Conservation (phyloP, 2,329 filamentous ascomycete genomes). For the Phaeomoniella chlamydospora region DNA sequence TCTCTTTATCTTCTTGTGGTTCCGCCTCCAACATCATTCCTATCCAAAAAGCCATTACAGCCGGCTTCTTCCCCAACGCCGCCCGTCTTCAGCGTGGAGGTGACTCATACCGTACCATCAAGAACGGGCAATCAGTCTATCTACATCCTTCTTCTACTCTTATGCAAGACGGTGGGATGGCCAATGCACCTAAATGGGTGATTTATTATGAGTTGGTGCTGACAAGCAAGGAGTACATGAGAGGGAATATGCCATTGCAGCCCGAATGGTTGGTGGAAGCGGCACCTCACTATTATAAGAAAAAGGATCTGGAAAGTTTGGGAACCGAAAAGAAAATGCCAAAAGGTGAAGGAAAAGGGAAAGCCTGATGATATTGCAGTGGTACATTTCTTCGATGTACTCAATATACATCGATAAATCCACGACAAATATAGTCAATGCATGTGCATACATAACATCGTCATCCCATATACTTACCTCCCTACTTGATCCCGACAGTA, state of each 20-base stretch:
- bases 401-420: too few relatives aligned
- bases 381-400: constrained; percentile 10
- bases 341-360: constrained; percentile 37
- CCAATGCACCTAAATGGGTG: constrained; percentile 62
- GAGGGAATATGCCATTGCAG: constrained; percentile 72
- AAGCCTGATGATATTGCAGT: too few relatives aligned
- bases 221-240: constrained; percentile 90
- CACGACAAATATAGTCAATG: too few relatives aligned
- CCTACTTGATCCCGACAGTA: too few relatives aligned
- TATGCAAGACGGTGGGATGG: constrained; percentile 35
- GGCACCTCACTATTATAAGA: constrained; percentile 89
- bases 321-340: constrained; percentile 63
- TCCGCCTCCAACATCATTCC: constrained; percentile 52
- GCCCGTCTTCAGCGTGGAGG: constrained; percentile 71
- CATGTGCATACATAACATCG: too few relatives aligned
- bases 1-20: constrained; percentile 52
- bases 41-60: constrained; percentile 75
- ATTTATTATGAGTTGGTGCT: constrained; percentile 79
- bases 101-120: constrained; percentile 79
- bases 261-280: constrained; percentile 75
- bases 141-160: constrained; percentile 81
- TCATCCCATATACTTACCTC: too few relatives aligned
- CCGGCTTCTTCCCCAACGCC: constrained; percentile 90
- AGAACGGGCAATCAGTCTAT: constrained; percentile 76
- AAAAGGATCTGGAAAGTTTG: constrained; percentile 70